Base-by-base conservation (phyloP, 768 basidiomycete genomes). In the Pleurotus eryngii region DNA sequence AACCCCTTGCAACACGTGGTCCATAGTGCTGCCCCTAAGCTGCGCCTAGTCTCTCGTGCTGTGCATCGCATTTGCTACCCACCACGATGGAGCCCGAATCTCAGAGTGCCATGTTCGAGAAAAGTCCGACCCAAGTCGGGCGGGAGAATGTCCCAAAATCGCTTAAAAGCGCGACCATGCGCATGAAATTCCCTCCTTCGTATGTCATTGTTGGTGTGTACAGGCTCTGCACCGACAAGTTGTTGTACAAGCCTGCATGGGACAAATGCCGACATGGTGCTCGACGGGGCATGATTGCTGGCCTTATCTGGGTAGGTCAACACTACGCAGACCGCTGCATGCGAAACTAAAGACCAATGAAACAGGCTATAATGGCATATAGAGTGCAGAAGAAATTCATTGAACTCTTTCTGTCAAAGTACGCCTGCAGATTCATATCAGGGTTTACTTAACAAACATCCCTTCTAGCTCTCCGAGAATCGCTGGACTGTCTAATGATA, bases 161-260 rank as follows among this genome's bases (percentile, higher is more conserved):
- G 20, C 77, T 90, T 8, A 69, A 72, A 24, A 74, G 81, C n/a
- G 83, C 87, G 0, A 75, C 76, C 1, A 68, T 79, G 9, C 80
- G 90, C 26, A 79, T 96, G 53, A 74, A 84, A 43, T 88, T 93
- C 61, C 85, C 92, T 0, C 90, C 94, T 0, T 86, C 87, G 2
- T 97, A 97, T 68, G 84, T 87, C 46, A 70, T 92, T 3, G 92
- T 97, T 0, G 94, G 94, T 0, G 81, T 86, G 15, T 96, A 95
- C 70, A 76, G 94, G 26, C 75, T 97, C 5, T 79, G 84, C 64
- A 92, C 89, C 0, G 93, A 95, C 68, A 76, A 80, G 39, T 71
- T 71, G 12, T 73, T 96, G 35, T 86, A 83, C 59, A 72, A 76
- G 22, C 92, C 93, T 3, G 85, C 89, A 6, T 92, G 94, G 91